A percentile compares a stretch with the other conserved stretches of the same genome.
These are phyloP conservation scores for Cordyceps sp. DNA, from an alignment of 2,329 filamentous ascomycete genomes.

Conservation along the genomic window DNA sequence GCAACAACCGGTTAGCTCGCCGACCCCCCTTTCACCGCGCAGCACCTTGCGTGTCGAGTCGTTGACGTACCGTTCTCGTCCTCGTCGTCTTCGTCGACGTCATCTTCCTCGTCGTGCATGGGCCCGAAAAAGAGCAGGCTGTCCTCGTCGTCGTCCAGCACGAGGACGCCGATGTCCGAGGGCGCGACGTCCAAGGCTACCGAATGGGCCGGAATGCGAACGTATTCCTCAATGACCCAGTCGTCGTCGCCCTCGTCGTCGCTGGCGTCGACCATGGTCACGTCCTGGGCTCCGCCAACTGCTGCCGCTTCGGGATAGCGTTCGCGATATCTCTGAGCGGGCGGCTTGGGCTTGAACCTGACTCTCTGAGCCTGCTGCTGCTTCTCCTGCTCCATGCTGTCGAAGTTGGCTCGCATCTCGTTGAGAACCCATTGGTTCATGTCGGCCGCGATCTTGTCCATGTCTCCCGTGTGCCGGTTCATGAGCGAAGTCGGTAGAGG, in stretches of 20 bases:
- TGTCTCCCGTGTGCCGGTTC: constrained; percentile 22
- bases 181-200: constrained; percentile 28
- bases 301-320: constrained; percentile 27
- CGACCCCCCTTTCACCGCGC: too few relatives aligned
- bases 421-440: constrained; percentile 43
- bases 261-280: constrained; percentile 21
- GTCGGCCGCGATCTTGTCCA: constrained; percentile 32
- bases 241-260: constrained; percentile 32
- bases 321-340: constrained; percentile 35
- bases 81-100: constrained; percentile 40
- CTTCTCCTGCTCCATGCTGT: constrained; percentile 26
- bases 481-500: constrained; percentile 17
- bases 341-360: constrained; percentile 38
- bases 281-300: constrained; percentile 7
- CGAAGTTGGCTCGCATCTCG: constrained; percentile 37
- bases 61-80: constrained; percentile 42
- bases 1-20: too few relatives aligned
- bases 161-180: constrained; percentile 36
- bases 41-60: too few relatives aligned
- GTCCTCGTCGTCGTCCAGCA: constrained; percentile 41
- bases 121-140: constrained; percentile 42
- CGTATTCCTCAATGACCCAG: constrained; percentile 48
- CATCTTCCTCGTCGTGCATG: constrained; percentile 45
- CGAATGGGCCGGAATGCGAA: constrained; percentile 38
- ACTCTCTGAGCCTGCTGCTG: constrained; percentile 12